These are phyloP conservation scores for Teunomyces atbi DNA, from an alignment of 805 yeast species.

Conservation along the genomic window DNA sequence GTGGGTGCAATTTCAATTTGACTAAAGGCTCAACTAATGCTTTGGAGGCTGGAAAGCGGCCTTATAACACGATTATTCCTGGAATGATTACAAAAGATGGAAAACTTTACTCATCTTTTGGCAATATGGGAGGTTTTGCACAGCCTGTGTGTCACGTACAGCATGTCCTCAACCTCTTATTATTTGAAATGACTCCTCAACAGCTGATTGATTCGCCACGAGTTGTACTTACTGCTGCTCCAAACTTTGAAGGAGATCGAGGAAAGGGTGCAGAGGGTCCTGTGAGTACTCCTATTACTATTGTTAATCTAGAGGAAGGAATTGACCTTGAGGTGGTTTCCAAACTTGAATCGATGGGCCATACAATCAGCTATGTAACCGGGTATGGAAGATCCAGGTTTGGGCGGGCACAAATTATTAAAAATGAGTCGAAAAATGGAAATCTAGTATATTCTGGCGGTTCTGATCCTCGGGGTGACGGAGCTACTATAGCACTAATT, in stretches of 20 bases:
- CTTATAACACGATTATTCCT: slow-evolving; percentile 83
- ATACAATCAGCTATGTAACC: slow-evolving; percentile 42
- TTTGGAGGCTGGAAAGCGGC: slow-evolving; percentile 66
- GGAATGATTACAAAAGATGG: slow-evolving; percentile 66
- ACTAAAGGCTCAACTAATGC: slow-evolving; percentile 56
- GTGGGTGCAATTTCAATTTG: slow-evolving; percentile 74
- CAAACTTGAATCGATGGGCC: slow-evolving; percentile 54
- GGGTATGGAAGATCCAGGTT: slow-evolving; percentile 46
- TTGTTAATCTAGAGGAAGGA: slow-evolving; percentile 66
- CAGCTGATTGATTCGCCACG: slow-evolving; percentile 75
- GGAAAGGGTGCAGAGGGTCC: slow-evolving; percentile 69
- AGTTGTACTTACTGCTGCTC: slow-evolving; percentile 58
- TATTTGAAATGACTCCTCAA: slow-evolving; percentile 68
- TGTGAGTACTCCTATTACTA: slow-evolving; percentile 54
- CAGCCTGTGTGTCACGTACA: slow-evolving; percentile 87
- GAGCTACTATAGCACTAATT: slow-evolving; percentile 61
- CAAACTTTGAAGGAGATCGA: slow-evolving; percentile 40
- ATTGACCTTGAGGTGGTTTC: slow-evolving; percentile 46
- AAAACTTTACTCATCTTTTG: slow-evolving; percentile 63
- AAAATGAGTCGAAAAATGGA: slow-evolving; percentile 42
- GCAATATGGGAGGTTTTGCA: slow-evolving; percentile 85
- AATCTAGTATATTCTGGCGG: slow-evolving; percentile 62
- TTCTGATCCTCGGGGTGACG: slow-evolving; percentile 83
- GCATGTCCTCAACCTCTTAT: slow-evolving; percentile 62
- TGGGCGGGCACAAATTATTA: slow-evolving; percentile 76